Evolutionary conservation across 1,284 basidiomycete species (phyloP).

Genomic region (Puccinia sorghi): DNA sequence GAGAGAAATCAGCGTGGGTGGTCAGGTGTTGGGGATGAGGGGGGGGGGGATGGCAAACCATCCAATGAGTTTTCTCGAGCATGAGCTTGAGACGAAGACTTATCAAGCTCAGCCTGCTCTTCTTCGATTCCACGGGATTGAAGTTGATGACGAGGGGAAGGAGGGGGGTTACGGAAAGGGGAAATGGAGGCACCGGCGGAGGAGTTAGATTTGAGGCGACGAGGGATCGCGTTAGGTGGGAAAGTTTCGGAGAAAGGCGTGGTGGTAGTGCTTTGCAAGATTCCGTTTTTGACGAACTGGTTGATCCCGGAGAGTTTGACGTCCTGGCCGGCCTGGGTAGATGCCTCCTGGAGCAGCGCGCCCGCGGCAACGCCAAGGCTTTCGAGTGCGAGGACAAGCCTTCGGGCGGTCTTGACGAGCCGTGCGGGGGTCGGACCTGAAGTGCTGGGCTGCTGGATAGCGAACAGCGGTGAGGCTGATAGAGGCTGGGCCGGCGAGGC

Average conservation of each 20-base stretch:
- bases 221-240: not conserved
- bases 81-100: not conserved
- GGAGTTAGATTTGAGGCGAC: conserved; percentile 20
- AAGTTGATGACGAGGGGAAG: conserved; percentile 15
- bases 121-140: conserved; percentile 42
- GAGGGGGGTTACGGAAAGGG: not conserved
- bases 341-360: conserved; percentile 8
- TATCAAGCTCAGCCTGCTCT: conserved; percentile 43
- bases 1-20: not conserved
- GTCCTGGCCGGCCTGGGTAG: conserved; percentile 6
- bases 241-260: not conserved
- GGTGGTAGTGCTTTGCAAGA: not conserved
- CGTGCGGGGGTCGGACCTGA: not conserved
- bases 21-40: not conserved
- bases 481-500: conserved; percentile 41
- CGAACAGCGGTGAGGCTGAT: conserved; percentile 41
- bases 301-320: not conserved
- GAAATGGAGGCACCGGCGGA: not conserved
- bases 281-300: conserved; percentile 5
- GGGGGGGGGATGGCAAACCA: not conserved
- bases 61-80: not conserved
- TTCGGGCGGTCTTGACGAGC: conserved; percentile 10
- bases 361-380: not conserved
- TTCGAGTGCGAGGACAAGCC: conserved; percentile 9
- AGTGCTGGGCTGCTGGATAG: not conserved